Percentiles rank a stretch among this genome's conserved stretches.
Conservation (phyloP, 108 stramenopile genomes). For the Schizochytrium sp. region DNA sequence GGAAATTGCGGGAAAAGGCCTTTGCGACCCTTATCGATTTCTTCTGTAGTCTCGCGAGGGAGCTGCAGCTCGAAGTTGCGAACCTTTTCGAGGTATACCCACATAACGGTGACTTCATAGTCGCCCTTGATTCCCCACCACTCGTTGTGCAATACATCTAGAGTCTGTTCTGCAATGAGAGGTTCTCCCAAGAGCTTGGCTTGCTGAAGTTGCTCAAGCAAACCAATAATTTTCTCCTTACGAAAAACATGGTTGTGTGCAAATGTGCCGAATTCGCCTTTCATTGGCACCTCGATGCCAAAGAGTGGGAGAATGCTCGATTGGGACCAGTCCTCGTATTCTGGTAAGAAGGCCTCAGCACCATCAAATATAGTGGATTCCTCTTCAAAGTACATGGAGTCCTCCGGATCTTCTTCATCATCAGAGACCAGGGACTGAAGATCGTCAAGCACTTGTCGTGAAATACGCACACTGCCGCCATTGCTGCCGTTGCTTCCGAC, state of each 20-base stretch:
- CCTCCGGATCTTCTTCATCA: not conserved
- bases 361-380: not conserved
- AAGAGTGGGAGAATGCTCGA: constrained; percentile 17
- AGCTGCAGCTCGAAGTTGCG: constrained; percentile 54
- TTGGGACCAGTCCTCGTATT: constrained; percentile 47
- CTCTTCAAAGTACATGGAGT: not conserved
- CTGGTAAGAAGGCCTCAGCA: not conserved
- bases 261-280: constrained; percentile 41
- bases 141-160: constrained; percentile 23
- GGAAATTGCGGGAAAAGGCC: constrained; percentile 41
- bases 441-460: too few relatives aligned
- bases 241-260: constrained; percentile 24
- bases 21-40: constrained; percentile 42
- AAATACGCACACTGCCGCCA: not conserved
- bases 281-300: constrained; percentile 46
- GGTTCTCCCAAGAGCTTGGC: constrained; percentile 47
- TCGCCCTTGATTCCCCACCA: constrained; percentile 61
- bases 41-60: constrained; percentile 2
- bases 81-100: constrained; percentile 40
- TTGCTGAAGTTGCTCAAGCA: constrained; percentile 52
- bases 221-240: constrained; percentile 9
- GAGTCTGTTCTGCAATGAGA: constrained; percentile 6
- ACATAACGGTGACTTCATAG: constrained; percentile 47
- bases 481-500: not conserved
- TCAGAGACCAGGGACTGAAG: not conserved